Conservation (phyloP, 2,329 filamentous ascomycete species). For the Lomentospora prolificans region DNA sequence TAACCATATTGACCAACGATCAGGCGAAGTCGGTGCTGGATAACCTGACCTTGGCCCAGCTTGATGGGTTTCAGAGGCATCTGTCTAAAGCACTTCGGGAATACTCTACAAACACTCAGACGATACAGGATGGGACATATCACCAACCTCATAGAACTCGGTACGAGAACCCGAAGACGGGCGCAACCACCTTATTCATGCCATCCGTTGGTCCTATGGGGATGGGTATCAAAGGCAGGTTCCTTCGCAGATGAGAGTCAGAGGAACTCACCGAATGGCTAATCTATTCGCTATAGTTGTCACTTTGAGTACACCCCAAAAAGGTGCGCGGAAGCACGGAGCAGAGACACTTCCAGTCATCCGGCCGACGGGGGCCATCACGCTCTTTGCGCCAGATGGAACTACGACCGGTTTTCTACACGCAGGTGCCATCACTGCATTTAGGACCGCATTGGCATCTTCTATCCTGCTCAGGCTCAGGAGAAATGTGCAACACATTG, state of each 20-base stretch:
- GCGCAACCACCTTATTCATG: slow-evolving; percentile 62
- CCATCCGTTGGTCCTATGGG: slow-evolving; percentile 54
- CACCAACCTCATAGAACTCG: slow-evolving; percentile 46
- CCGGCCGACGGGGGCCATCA: slow-evolving; percentile 55
- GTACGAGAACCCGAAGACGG: slow-evolving; percentile 36
- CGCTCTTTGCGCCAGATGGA: slow-evolving; percentile 55
- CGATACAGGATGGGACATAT: slow-evolving; percentile 30
- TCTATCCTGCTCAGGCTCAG: slow-evolving; percentile 58
- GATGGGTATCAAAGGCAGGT: slow-evolving; percentile 57
- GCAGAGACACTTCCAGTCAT: slow-evolving; percentile 22
- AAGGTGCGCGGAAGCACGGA: slow-evolving; percentile 13
- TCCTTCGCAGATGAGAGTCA: too few relatives aligned
- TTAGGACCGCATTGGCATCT: slow-evolving; percentile 66
- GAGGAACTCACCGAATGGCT: too few relatives aligned
- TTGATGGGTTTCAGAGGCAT: slow-evolving; percentile 38
- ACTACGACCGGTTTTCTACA: slow-evolving; percentile 58
- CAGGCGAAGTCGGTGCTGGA: slow-evolving; percentile 46
- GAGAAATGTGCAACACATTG: slow-evolving; percentile 60
- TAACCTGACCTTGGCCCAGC: slow-evolving; percentile 39
- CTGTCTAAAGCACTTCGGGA: slow-evolving; percentile 47
- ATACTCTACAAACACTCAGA: slow-evolving; percentile 47
- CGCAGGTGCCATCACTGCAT: slow-evolving; percentile 66
- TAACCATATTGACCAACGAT: slow-evolving; percentile 48
- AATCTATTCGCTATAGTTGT: slow-evolving; percentile 37
- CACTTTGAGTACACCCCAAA: slow-evolving; percentile 41